Conservation (phyloP, 805 yeast species). For the Monosporozyma unispora region DNA sequence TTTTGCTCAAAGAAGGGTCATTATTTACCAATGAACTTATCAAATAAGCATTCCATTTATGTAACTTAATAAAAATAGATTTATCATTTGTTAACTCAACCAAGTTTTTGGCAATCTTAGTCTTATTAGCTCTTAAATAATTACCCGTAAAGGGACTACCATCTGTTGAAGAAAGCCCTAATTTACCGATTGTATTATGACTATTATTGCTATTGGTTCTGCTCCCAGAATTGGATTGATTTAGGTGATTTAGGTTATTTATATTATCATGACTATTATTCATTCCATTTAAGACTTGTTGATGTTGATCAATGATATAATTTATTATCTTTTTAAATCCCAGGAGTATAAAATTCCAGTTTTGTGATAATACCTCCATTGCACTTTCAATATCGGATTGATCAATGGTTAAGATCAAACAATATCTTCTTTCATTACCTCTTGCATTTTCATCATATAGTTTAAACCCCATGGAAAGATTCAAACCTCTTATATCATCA, state of each 20-base stretch:
- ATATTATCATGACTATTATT: neutral
- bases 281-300: constrained; percentile 16
- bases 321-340: constrained; percentile 35
- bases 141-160: constrained; percentile 24
- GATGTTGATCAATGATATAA: constrained; percentile 30
- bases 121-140: constrained; percentile 46
- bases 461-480: constrained; percentile 52
- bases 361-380: constrained; percentile 33
- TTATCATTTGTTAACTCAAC: constrained; percentile 46
- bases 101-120: constrained; percentile 47
- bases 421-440: constrained; percentile 64
- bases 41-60: constrained; percentile 53
- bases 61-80: constrained; percentile 45
- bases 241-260: constrained; percentile 9
- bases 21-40: constrained; percentile 16
- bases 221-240: neutral
- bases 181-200: neutral
- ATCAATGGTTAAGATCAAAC: constrained; percentile 49
- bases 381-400: constrained; percentile 34
- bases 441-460: constrained; percentile 57
- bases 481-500: constrained; percentile 51
- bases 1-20: neutral
- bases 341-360: constrained; percentile 44
- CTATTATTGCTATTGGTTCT: neutral
- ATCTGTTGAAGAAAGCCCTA: constrained; percentile 1